Base-by-base conservation (phyloP, 208 protist genomes). In the Acanthamoeba rhysodes region DNA sequence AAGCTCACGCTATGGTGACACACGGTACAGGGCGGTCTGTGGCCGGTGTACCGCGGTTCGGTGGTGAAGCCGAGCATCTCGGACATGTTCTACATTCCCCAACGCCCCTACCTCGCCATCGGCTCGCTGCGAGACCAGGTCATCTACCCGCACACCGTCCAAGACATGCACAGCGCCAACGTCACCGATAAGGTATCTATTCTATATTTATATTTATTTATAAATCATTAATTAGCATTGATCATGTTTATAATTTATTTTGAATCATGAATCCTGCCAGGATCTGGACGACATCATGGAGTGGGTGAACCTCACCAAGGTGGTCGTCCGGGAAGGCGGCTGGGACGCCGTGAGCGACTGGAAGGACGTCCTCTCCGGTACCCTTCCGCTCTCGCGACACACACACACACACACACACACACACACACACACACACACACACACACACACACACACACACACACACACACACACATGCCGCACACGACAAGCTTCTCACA, bases 291-390 rank as follows among this genome's bases (percentile, higher is more conserved):
- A 94, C 16, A n/a, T 94, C 1, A 68, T 94, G 90, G 68, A 94
- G 66, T 82, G 55, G 48, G 95, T 96, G 24, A 24, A 95, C 24
- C 88, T 96, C 5, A 74, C 16, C 53, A 78, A 96, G 64, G 59
- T 96, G 16, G 80, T 96, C n/a, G 72, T 88, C 20, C 88, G 95
- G 27, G 96, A 97, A 62, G 95, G 95, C 94, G 92, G 62, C n/a
- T 95, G 72, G 90, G 96, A 97, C 41, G 94, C 95, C 7, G 95
- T 96, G 14, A 91, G 96, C 37, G 96, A 97, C 91, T 98, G 97
- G 97, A 91, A 78, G 29, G 95, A 97, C 37, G 92, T 97, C 0
- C 94, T 98, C 3, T 95, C 78, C 41, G 96, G 97, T 88, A 34
- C 72, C 6, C 37, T 82, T 7, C 50, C 50, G 9, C 50, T 57